Evolutionary conservation across 2,329 filamentous ascomycete species (phyloP), one percentile per base, ranked within the genome.

Genomic region (Aschersonia sp.): DNA sequence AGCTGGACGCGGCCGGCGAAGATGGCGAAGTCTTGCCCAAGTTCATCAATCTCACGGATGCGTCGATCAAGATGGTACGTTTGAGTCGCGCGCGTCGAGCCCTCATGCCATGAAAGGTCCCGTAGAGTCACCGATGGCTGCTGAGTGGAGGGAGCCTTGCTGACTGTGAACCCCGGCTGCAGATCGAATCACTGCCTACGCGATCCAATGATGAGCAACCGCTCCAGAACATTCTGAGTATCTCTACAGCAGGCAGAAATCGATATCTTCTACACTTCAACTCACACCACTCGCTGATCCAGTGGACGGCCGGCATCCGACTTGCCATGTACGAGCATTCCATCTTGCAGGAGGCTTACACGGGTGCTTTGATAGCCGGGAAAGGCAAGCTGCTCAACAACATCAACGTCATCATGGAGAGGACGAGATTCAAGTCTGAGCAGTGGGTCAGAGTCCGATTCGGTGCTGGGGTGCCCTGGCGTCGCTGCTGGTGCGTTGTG

Each of bases 381-480:
- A 97, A 96, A 67, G 92, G 89, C 50, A 94, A 89, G 63, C 67
- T 69, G 1, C 66, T 98, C 47, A 96, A 96, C 69, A 92, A 89
- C 60, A 97, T 97, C 60, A 84, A 84, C 55, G 67, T 81, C 30
- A 91, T 98, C 54, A 85, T 97, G 76, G 87, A 94, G 56, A 80
- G 86, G 45, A 77, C 84, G 28, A 81, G 75, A 49, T 77, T 86
- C 56, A 83, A 81, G 56, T 79, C 85, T 41, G 89, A 94, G 61
- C 89, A 94, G 59, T 98, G 92, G 92, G 89, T 89, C 20, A 78
- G 92, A 52, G 92, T 98, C 46, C 78, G 92, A 51, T 98, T 98
- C 58, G 92, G 92, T 41, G 89, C 92, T 32, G 92, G 92, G 44
- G 94, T 92, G 7, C 89, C 91, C 0, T 98, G 92, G 92, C 81